Evolutionary conservation across 2,329 filamentous ascomycete species (phyloP).

Genomic region (Aureobasidium uvarum): DNA sequence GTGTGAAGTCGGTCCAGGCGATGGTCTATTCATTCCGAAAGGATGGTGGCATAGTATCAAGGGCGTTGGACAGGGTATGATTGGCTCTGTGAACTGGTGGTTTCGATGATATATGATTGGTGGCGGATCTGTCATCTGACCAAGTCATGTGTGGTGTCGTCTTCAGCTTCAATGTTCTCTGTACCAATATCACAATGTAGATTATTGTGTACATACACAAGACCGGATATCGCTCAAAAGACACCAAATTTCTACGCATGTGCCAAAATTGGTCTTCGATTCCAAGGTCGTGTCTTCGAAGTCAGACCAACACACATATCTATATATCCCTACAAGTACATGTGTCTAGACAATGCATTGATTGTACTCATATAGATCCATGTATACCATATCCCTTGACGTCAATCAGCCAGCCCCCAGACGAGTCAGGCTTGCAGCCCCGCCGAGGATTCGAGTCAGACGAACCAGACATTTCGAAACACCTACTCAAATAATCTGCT

Average conservation of each 20-base stretch:
- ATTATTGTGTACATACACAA: not conserved
- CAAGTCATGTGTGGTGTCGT: too few species aligned
- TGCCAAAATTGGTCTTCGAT: too few species aligned
- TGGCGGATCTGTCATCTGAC: not conserved
- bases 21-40: conserved; percentile 74
- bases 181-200: not conserved
- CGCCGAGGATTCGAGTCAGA: not conserved
- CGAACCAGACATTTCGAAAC: not conserved
- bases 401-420: not conserved
- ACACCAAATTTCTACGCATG: too few species aligned
- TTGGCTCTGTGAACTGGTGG: conserved; percentile 75
- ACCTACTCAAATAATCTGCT: not conserved
- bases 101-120: conserved; percentile 54
- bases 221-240: not conserved
- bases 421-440: not conserved
- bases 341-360: not conserved
- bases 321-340: not conserved
- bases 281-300: too few species aligned
- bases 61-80: conserved; percentile 59
- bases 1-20: conserved; percentile 60
- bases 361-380: not conserved
- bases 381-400: conserved; percentile 4
- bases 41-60: conserved; percentile 87
- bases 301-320: not conserved
- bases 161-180: too few species aligned